A percentile compares a stretch with the other conserved stretches of the same genome.
phyloP scores from a whole-genome alignment of 2,329 filamentous ascomycete species.

The Samsoniella hepiali region DNA sequence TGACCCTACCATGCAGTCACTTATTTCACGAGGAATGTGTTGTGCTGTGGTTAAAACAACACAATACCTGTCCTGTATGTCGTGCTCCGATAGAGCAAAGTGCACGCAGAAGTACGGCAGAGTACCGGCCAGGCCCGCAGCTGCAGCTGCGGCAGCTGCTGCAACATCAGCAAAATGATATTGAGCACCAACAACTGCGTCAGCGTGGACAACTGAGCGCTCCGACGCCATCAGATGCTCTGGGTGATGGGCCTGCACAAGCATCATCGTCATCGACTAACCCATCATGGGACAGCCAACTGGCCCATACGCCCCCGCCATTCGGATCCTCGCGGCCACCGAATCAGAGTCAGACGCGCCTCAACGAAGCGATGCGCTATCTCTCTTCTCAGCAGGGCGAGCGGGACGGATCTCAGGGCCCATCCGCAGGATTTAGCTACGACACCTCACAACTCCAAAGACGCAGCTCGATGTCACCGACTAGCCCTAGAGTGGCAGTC shows the following conservation, averaged over 20 bases:
- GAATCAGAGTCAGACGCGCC: conserved; percentile 28
- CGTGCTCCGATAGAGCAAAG: conserved; percentile 53
- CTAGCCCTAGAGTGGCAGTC: conserved; percentile 31
- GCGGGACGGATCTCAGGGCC: conserved; percentile 22
- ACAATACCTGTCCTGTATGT: conserved; percentile 89
- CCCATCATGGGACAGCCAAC: neutral
- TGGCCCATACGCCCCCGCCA: neutral
- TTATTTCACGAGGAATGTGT: conserved; percentile 91
- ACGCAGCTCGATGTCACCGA: conserved; percentile 39
- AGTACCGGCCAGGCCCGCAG: neutral
- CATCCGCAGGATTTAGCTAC: conserved; percentile 29
- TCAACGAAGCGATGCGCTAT: conserved; percentile 32
- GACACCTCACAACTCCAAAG: conserved; percentile 36
- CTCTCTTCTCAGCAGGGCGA: conserved; percentile 30
- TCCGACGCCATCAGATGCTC: neutral
- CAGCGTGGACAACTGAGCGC: neutral
- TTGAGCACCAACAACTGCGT: neutral
- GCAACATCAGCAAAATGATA: neutral
- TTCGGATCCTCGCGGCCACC: conserved; percentile 21
- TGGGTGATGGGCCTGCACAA: neutral
- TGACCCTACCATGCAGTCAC: conserved; percentile 80
- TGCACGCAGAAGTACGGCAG: neutral
- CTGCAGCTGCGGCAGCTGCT: too few species aligned
- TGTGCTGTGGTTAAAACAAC: conserved; percentile 78
- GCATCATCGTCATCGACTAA: neutral